Evolutionary conservation across 1,284 basidiomycete genomes (phyloP).

Genomic region (Tilletia setariae): DNA sequence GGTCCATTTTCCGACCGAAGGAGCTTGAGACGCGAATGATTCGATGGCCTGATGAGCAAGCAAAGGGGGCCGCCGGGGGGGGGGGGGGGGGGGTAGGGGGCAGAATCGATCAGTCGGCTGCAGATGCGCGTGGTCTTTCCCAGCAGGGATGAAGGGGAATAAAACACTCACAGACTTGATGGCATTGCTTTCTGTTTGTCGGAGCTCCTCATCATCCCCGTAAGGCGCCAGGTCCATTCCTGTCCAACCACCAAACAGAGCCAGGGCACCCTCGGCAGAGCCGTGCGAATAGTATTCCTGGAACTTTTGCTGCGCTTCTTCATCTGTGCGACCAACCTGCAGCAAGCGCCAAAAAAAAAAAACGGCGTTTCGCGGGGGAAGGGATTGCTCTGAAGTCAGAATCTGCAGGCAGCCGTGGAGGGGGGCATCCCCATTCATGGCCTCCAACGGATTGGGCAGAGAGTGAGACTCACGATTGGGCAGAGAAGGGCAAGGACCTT

Average conservation of each 20-base stretch:
- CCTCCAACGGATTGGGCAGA: too few species aligned
- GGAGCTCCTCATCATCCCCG: slow-evolving; percentile 45
- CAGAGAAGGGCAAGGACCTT: slow-evolving; percentile 49
- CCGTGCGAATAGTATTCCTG: slow-evolving; percentile 39
- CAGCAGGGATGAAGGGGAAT: too few species aligned
- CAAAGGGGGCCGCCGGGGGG: too few species aligned
- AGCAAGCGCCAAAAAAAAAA: not conserved
- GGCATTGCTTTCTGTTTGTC: slow-evolving; percentile 36
- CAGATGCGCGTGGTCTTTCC: too few species aligned
- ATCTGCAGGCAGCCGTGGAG: too few species aligned
- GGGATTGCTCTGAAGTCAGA: too few species aligned
- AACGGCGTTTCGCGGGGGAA: too few species aligned
- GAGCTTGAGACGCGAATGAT: slow-evolving; percentile 44
- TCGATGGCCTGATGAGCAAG: slow-evolving; percentile 31
- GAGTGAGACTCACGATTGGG: slow-evolving; percentile 42
- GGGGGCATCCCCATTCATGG: too few species aligned
- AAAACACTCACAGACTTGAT: slow-evolving; percentile 34
- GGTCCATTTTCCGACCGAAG: slow-evolving; percentile 47
- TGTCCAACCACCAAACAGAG: slow-evolving; percentile 53
- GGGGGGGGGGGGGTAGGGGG: too few species aligned
- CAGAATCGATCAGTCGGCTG: too few species aligned
- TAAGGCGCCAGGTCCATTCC: slow-evolving; percentile 44
- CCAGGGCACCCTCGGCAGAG: slow-evolving; percentile 49
- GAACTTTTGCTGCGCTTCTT: slow-evolving; percentile 48
- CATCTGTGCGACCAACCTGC: slow-evolving; percentile 44